phyloP scores from a whole-genome alignment of 495 filamentous ascomycete species.

The Amniculicola lignicola region DNA sequence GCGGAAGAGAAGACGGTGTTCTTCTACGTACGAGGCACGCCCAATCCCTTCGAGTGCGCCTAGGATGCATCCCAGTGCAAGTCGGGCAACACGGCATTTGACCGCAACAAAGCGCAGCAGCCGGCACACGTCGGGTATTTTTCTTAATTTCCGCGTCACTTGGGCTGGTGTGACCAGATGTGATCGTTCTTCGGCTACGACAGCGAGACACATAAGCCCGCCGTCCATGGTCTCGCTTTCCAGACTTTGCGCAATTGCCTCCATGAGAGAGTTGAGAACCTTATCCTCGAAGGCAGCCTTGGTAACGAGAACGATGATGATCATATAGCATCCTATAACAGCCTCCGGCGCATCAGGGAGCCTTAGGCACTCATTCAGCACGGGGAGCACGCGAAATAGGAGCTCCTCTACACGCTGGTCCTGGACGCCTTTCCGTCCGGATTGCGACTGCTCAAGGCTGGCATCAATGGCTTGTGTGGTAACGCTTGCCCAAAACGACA shows the following conservation, averaged over 20 bases:
- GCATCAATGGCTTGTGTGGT: constrained; percentile 75
- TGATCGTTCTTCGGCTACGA: constrained; percentile 72
- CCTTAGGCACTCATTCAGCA: constrained; percentile 69
- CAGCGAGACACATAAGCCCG: constrained; percentile 75
- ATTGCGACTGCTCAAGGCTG: constrained; percentile 71
- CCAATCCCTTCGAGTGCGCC: constrained; percentile 51
- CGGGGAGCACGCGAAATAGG: constrained; percentile 67
- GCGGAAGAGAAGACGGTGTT: constrained; percentile 47
- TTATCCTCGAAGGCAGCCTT: constrained; percentile 74
- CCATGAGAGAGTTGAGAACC: constrained; percentile 76
- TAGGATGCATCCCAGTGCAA: constrained; percentile 68
- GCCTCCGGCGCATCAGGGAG: constrained; percentile 71
- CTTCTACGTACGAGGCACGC: background rate
- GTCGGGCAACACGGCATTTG: constrained; percentile 65
- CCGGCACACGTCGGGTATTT: constrained; percentile 51
- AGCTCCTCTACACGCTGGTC: constrained; percentile 63
- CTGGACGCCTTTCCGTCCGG: constrained; percentile 62
- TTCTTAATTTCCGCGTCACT: constrained; percentile 66
- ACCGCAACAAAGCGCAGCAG: constrained; percentile 59
- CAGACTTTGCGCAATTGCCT: constrained; percentile 74
- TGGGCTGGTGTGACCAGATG: constrained; percentile 55
- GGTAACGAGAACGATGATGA: constrained; percentile 75
- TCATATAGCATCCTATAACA: constrained; percentile 83
- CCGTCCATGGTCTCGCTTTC: constrained; percentile 63
- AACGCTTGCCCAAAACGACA: constrained; percentile 85